phyloP scores from a whole-genome alignment of 768 basidiomycete species.

The Sarcodon sp. region DNA sequence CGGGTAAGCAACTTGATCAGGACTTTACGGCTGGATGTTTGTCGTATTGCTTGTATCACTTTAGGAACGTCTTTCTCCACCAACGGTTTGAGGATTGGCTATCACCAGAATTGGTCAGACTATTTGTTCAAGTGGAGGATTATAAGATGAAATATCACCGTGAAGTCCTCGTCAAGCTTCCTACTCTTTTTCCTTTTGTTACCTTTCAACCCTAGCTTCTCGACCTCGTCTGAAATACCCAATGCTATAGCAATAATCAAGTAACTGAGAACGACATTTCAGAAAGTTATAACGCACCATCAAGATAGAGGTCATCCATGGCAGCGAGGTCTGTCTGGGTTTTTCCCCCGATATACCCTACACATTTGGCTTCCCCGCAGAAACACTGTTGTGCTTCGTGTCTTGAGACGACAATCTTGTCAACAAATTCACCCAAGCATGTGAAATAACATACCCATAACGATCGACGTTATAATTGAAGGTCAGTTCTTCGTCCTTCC shows the following conservation, averaged over 20 bases:
- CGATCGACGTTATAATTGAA: conserved; percentile 99
- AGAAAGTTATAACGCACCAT: conserved; percentile 38
- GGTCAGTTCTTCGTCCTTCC: conserved; percentile 79
- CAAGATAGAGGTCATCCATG: conserved; percentile 91
- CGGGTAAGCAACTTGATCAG: conserved; percentile 74
- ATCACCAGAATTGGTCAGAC: background rate
- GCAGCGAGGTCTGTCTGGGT: conserved; percentile 92
- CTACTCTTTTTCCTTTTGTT: conserved; percentile 80
- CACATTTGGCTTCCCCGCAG: conserved; percentile 91
- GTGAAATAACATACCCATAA: conserved; percentile 64
- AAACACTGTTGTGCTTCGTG: conserved; percentile 93
- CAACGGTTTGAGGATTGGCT: conserved; percentile 75
- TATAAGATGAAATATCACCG: conserved; percentile 29
- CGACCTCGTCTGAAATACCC: conserved; percentile 88
- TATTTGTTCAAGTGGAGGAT: background rate
- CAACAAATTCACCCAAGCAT: background rate
- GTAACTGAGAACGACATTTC: background rate
- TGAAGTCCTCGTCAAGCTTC: conserved; percentile 91
- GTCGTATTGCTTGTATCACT: conserved; percentile 83
- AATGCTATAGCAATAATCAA: conserved; percentile 41
- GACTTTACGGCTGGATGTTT: conserved; percentile 75
- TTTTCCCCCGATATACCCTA: conserved; percentile 95
- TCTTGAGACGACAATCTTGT: conserved; percentile 23
- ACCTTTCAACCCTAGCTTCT: conserved; percentile 73
- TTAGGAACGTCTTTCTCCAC: conserved; percentile 75